Base-by-base conservation (phyloP, 2,329 filamentous ascomycete species). In the Teratosphaeria destructans region DNA sequence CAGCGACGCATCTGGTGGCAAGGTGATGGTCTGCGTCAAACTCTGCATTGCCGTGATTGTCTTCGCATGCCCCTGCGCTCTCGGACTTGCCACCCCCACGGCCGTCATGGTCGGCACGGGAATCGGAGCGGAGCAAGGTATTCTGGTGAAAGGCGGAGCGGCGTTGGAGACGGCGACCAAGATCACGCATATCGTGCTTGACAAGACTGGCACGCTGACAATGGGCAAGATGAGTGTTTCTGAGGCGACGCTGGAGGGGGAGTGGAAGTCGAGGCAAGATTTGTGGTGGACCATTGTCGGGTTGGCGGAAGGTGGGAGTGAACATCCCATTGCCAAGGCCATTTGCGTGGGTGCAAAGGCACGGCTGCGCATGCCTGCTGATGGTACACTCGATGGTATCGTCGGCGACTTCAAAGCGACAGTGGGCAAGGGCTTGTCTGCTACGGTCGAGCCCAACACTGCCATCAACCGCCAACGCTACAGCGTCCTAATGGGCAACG, bases 91-190 rank as follows among this genome's bases (percentile, higher is more conserved):
- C 27, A 97, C 94, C 1, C 94, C 94, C 2, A 99, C 94, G 0
- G 94, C 94, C 2, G 92, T 99, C 72, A 97, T 99, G 94, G 94
- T 99, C 34, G 94, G 94, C 52, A 97, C 94, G n/a, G 94, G 94
- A 61, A 86, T 96, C 35, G 94, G 94, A 56, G 94, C 94, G 2
- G 89, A 96, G 74, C 88, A 96, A 67, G 94, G 94, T 27, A 99
- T 99, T 66, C 79, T 99, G n/a, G 91, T 97, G 73, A 99, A 99
- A 76, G 93, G 94, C 58, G 94, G 94, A 59, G 92, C 90, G 49
- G 91, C 92, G 34, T 79, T 99, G 3, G 93, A 99, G 77, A 90
- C 85, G 4, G 89, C 91, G 0, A 97, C 91, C 8, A 93, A 90
- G 73, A 83, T 97, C 65, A 95, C 87, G 1, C 88, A 95, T 66